phyloP scores from a whole-genome alignment of 352 stramenopile genomes.

The Globisporangium abappressorium region DNA sequence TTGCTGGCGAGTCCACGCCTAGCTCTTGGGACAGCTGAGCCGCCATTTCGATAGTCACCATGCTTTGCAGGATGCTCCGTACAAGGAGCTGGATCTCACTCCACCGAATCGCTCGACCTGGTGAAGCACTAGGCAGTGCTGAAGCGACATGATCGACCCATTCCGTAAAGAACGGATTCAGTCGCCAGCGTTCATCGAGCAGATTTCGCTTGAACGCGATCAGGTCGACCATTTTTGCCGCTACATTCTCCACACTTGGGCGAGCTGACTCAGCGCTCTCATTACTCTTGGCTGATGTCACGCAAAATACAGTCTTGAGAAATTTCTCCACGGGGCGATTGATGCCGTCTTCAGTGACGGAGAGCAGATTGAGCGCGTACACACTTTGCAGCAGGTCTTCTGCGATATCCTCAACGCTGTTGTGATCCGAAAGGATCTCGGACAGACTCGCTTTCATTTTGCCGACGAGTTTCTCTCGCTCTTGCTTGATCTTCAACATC shows the following conservation, averaged over 20 bases:
- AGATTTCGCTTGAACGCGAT: background rate
- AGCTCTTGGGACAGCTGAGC: slow-evolving; percentile 1
- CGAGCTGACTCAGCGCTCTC: background rate
- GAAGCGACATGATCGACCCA: background rate
- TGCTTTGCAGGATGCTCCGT: background rate
- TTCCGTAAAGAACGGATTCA: slow-evolving; percentile 5
- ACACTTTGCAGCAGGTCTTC: slow-evolving; percentile 7
- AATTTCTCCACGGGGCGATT: slow-evolving; percentile 1
- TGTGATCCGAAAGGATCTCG: background rate
- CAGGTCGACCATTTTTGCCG: no score
- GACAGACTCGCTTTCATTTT: background rate
- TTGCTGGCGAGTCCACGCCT: background rate
- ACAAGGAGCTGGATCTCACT: slow-evolving; percentile 4
- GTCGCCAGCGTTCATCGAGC: background rate
- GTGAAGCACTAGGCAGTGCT: background rate
- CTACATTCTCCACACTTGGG: background rate
- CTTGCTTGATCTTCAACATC: background rate
- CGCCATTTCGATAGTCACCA: slow-evolving; percentile 1
- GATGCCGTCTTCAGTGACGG: background rate
- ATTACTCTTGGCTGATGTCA: background rate
- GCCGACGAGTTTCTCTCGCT: background rate
- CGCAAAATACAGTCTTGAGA: background rate
- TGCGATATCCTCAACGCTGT: background rate
- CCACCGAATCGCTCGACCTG: background rate
- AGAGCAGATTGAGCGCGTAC: background rate